These are phyloP conservation scores for Aspergillus affinis DNA, from an alignment of 495 filamentous ascomycete genomes.

Conservation along the genomic window DNA sequence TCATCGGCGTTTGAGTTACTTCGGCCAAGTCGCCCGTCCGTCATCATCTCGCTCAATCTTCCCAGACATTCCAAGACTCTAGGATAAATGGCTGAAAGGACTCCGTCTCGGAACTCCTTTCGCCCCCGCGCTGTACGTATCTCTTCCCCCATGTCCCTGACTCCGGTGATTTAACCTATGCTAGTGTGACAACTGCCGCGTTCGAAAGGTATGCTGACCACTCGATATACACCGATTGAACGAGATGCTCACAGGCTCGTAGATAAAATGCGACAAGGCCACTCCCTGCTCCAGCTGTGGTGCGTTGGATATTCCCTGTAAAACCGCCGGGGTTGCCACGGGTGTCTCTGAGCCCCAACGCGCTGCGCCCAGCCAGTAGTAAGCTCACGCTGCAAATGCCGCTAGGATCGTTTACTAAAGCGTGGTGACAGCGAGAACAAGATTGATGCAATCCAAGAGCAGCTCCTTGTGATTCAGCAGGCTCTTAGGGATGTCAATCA, in stretches of 20 bases:
- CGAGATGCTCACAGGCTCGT: background rate
- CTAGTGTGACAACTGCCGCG: conserved; percentile 30
- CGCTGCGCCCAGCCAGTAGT: conserved; percentile 19
- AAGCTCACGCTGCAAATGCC: background rate
- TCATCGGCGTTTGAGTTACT: background rate
- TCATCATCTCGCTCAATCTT: background rate
- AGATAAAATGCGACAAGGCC: conserved; percentile 30
- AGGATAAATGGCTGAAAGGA: background rate
- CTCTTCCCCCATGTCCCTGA: background rate
- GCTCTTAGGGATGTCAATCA: conserved; percentile 15
- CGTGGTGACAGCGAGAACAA: conserved; percentile 16
- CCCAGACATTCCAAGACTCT: background rate
- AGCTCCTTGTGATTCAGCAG: conserved; percentile 21
- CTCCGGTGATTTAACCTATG: background rate
- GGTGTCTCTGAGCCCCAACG: conserved; percentile 3
- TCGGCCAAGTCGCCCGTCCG: background rate
- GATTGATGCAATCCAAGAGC: conserved; percentile 24
- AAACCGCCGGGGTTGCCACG: conserved; percentile 6
- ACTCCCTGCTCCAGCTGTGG: conserved; percentile 26
- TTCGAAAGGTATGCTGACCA: conserved; percentile 22
- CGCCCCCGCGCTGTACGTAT: background rate
- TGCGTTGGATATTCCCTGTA: conserved; percentile 22
- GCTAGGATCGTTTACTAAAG: background rate
- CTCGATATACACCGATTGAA: background rate
- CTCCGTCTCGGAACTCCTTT: background rate